Evolutionary conservation across 2,329 filamentous ascomycete species (phyloP).

Genomic region (Fusarium pseudocircinatum): DNA sequence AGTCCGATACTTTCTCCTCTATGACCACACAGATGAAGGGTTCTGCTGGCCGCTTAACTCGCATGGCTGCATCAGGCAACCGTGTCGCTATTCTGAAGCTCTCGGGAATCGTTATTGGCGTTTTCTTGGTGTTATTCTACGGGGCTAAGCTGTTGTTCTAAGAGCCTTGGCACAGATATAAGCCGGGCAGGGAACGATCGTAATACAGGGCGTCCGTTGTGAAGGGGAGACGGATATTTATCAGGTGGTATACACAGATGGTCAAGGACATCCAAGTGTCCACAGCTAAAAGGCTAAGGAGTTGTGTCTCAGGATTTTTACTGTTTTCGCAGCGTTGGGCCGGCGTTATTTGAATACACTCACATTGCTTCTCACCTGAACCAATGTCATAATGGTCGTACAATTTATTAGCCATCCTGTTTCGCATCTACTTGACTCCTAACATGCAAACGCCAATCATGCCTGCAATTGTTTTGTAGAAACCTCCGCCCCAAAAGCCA

Average conservation of each 20-base stretch:
- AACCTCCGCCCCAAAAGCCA: constrained; percentile 15
- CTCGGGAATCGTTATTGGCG: constrained; percentile 79
- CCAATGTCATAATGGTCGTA: constrained; percentile 13
- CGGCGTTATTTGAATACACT: constrained; percentile 38
- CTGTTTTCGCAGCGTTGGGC: constrained; percentile 29
- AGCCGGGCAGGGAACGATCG: background rate
- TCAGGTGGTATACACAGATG: background rate
- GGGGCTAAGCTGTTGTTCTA: constrained; percentile 71
- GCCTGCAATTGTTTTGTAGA: constrained; percentile 42
- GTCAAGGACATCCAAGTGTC: background rate
- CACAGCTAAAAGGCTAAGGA: constrained; percentile 1
- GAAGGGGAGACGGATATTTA: background rate
- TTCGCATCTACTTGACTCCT: constrained; percentile 47
- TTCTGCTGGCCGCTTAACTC: constrained; percentile 80
- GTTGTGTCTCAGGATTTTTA: constrained; percentile 7
- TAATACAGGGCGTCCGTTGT: background rate
- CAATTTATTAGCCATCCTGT: constrained; percentile 24
- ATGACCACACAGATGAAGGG: constrained; percentile 86
- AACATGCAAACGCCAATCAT: constrained; percentile 49
- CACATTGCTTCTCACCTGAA: constrained; percentile 12
- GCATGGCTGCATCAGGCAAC: constrained; percentile 92
- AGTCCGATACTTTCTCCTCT: constrained; percentile 91
- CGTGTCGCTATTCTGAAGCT: constrained; percentile 92
- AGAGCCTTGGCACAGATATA: constrained; percentile 21
- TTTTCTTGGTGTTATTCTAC: constrained; percentile 81